A percentile compares a stretch with the other conserved stretches of the same genome.
These are phyloP conservation scores for Lumnitzera racemosa DNA, from an alignment of 345 rosid species.

Conservation along the genomic window DNA sequence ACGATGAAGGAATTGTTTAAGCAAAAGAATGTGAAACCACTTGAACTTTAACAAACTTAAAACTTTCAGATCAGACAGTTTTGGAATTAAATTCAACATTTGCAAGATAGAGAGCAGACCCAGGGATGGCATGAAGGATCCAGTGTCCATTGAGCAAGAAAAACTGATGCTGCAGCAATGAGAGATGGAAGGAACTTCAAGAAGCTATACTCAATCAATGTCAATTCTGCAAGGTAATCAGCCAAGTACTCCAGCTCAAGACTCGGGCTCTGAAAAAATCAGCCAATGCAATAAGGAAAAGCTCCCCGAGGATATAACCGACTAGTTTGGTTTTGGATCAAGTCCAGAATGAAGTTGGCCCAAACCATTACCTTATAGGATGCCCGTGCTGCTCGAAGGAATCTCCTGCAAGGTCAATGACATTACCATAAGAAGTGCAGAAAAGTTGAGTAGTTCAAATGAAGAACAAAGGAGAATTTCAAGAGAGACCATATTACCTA, in stretches of 20 bases:
- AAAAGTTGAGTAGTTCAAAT: not conserved
- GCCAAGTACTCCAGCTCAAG: constrained; percentile 71
- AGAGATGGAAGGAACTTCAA: constrained; percentile 68
- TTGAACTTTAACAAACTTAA: not conserved
- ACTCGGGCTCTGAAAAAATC: constrained; percentile 56
- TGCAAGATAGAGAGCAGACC: constrained; percentile 38
- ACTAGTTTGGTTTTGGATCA: too few relatives aligned
- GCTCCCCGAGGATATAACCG: too few relatives aligned
- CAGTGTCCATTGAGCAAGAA: constrained; percentile 89
- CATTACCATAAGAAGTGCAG: not conserved
- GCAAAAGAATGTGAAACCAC: constrained; percentile 1
- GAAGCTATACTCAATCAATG: constrained; percentile 55
- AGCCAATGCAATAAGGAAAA: too few relatives aligned
- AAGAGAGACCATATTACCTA: constrained; percentile 32
- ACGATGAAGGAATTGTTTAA: not conserved
- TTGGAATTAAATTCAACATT: too few relatives aligned
- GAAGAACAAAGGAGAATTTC: not conserved
- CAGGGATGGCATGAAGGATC: constrained; percentile 79
- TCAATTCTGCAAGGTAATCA: constrained; percentile 70
- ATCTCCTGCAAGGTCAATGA: constrained; percentile 52
- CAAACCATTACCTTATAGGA: constrained; percentile 43
- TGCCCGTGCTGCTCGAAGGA: constrained; percentile 80
- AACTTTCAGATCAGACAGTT: too few relatives aligned
- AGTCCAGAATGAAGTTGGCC: not conserved
- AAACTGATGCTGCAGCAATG: constrained; percentile 85